Evolutionary conservation across 2,329 filamentous ascomycete genomes (phyloP).

Genomic region (Neofusicoccum sp.): DNA sequence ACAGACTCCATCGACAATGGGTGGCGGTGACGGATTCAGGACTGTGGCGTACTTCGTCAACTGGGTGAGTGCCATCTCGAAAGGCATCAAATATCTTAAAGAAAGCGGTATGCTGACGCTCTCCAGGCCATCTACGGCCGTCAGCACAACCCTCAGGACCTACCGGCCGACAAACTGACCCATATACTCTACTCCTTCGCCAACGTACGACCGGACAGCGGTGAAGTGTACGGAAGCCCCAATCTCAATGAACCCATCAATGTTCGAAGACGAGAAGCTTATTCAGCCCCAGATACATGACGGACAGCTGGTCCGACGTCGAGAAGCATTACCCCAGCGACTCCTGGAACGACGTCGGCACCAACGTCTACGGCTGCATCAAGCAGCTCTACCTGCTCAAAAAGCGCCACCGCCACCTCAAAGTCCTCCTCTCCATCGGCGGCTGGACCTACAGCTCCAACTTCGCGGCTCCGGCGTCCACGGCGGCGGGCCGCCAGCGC

Average conservation of each 20-base stretch:
- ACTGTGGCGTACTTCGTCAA: constrained; percentile 76
- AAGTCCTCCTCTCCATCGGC: constrained; percentile 80
- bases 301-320: constrained; percentile 68
- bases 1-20: constrained; percentile 25
- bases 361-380: constrained; percentile 74
- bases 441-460: constrained; percentile 81
- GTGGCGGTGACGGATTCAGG: constrained; percentile 55
- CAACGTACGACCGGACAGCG: constrained; percentile 76
- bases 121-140: constrained; percentile 78
- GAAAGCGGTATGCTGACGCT: neutral
- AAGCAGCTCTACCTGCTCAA: constrained; percentile 79
- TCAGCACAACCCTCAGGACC: constrained; percentile 81
- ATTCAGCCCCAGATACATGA: constrained; percentile 54
- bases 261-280: neutral
- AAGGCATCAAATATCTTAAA: neutral
- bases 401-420: constrained; percentile 74
- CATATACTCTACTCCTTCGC: constrained; percentile 92
- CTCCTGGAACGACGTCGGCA: constrained; percentile 66
- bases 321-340: constrained; percentile 72
- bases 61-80: constrained; percentile 48
- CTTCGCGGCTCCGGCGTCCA: constrained; percentile 70
- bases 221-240: constrained; percentile 58
- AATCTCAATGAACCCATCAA: neutral
- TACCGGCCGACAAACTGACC: constrained; percentile 79
- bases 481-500: constrained; percentile 59